A percentile compares a stretch with the other conserved stretches of the same genome.
phyloP scores from a whole-genome alignment of 164 flowering plant species.

The Stephania japonica region DNA sequence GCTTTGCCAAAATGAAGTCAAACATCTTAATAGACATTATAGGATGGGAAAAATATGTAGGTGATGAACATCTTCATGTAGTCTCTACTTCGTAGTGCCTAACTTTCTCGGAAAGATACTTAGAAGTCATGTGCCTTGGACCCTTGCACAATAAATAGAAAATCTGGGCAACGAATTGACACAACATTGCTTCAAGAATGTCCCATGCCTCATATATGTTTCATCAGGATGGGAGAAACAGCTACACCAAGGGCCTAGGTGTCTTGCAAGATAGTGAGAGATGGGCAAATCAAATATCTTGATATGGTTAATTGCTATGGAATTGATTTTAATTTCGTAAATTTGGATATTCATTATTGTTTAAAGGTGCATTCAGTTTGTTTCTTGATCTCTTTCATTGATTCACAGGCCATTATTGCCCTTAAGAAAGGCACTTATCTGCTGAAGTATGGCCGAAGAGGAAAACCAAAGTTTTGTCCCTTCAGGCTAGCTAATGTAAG shows the following conservation, averaged over 20 bases:
- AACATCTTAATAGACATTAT: too few relatives aligned
- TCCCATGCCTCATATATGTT: not conserved
- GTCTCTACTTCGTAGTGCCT: not conserved
- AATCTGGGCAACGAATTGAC: not conserved
- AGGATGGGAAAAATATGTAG: too few relatives aligned
- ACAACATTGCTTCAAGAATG: not conserved
- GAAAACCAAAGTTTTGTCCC: constrained; percentile 85
- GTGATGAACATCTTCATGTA: not conserved
- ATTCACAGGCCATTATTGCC: constrained; percentile 44
- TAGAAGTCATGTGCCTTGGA: not conserved
- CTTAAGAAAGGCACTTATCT: constrained; percentile 74
- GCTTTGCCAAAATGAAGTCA: too few relatives aligned
- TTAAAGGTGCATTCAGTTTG: not conserved
- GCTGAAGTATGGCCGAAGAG: constrained; percentile 80
- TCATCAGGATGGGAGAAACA: not conserved
- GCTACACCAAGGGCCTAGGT: not conserved
- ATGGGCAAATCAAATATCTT: not conserved
- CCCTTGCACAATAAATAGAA: not conserved
- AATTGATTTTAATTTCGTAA: not conserved
- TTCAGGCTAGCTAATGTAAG: constrained; percentile 70
- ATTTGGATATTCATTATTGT: not conserved
- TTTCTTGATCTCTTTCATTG: not conserved
- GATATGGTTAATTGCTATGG: not conserved
- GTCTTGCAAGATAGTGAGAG: not conserved
- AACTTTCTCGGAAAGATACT: not conserved